phyloP scores from a whole-genome alignment of 192 early-diverging fungal genomes.

The Entrophospora sp. region DNA sequence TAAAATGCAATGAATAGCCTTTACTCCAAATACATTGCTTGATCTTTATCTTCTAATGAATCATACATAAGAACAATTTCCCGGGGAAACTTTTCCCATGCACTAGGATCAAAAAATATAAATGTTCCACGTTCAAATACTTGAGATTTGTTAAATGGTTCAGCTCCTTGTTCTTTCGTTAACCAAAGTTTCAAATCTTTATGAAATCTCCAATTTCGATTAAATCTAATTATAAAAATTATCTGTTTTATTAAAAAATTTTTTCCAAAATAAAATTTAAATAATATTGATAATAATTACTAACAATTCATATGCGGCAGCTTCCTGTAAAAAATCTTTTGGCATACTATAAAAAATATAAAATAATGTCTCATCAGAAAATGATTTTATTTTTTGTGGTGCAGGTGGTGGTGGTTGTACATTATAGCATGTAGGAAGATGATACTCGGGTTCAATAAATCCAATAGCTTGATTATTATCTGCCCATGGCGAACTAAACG shows the following conservation, averaged over 20 bases:
- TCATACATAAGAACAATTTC: conserved; percentile 85
- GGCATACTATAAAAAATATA: conserved; percentile 98
- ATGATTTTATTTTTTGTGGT: conserved; percentile 58
- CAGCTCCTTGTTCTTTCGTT: conserved; percentile 65
- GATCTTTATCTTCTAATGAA: conserved; percentile 88
- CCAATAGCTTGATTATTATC: conserved; percentile 57
- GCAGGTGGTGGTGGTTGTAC: conserved; percentile 62
- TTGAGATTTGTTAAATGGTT: conserved; percentile 46
- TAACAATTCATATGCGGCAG: conserved; percentile 86
- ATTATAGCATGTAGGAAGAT: conserved; percentile 80
- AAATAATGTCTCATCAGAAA: conserved; percentile 91
- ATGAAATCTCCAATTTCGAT: conserved; percentile 94
- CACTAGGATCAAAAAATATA: conserved; percentile 86
- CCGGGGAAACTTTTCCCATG: conserved; percentile 84
- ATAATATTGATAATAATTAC: conserved; percentile 2
- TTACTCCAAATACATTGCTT: neutral
- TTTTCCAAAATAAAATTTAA: neutral
- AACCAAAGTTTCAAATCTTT: conserved; percentile 90
- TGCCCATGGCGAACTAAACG: conserved; percentile 85
- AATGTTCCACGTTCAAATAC: conserved; percentile 78
- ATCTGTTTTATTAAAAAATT: neutral
- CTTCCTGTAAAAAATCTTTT: conserved; percentile 85
- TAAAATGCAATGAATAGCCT: neutral
- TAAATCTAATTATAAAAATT: conserved; percentile 36
- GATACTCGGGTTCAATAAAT: conserved; percentile 74